These are phyloP conservation scores for Monilinia laxa DNA, from an alignment of 2,329 filamentous ascomycete species.

Conservation along the genomic window DNA sequence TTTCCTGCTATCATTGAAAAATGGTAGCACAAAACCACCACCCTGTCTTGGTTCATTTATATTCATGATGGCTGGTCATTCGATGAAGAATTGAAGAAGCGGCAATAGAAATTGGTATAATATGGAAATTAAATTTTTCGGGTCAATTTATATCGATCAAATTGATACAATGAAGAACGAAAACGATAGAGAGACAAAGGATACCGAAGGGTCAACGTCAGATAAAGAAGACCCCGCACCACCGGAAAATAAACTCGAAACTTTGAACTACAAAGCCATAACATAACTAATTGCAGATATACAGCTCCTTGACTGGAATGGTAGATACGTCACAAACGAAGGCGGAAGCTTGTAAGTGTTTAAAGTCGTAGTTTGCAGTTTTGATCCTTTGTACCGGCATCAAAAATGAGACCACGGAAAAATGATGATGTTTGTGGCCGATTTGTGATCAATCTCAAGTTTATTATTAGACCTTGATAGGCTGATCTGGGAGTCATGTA, in stretches of 20 bases:
- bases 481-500: neutral
- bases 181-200: neutral
- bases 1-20: conserved; percentile 27
- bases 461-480: neutral
- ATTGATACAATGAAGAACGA: neutral
- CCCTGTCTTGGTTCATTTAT: conserved; percentile 32
- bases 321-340: neutral
- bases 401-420: neutral
- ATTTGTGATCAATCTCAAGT: neutral
- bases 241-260: neutral
- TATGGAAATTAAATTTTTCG: neutral
- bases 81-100: conserved; percentile 21
- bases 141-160: neutral
- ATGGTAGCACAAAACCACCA: conserved; percentile 31
- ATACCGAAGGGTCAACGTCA: neutral
- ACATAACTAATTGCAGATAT: neutral
- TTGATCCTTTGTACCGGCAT: neutral
- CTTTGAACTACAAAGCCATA: conserved; percentile 5
- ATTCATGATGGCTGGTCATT: conserved; percentile 29
- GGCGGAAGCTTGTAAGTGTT: neutral
- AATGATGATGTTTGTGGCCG: neutral
- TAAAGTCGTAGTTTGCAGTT: neutral
- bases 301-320: neutral
- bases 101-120: neutral
- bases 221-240: conserved; percentile 1